Evolutionary conservation across 2,329 filamentous ascomycete species (phyloP).

Genomic region (Rhynchosporium agropyri): DNA sequence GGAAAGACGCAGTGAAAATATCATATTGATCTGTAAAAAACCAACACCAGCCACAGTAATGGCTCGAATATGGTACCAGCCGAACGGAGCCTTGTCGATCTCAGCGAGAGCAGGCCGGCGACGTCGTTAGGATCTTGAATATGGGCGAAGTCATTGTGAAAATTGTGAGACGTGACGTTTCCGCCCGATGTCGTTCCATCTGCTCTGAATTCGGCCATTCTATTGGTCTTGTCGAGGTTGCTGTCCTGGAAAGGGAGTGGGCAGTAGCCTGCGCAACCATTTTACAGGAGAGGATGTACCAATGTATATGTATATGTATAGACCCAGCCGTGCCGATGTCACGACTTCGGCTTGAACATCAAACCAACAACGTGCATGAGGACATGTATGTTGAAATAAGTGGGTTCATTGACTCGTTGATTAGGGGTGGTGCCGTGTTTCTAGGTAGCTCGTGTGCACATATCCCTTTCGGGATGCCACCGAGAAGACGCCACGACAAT

Average conservation of each 20-base stretch:
- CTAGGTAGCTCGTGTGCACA: slow-evolving; percentile 12
- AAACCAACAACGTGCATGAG: not conserved
- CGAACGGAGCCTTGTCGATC: slow-evolving; percentile 79
- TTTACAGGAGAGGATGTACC: slow-evolving; percentile 5
- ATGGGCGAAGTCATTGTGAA: slow-evolving; percentile 70
- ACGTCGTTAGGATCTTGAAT: slow-evolving; percentile 68
- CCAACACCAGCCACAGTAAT: slow-evolving; percentile 79
- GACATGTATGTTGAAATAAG: not conserved
- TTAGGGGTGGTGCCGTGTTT: slow-evolving; percentile 5
- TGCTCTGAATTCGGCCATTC: slow-evolving; percentile 10
- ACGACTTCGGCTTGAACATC: not conserved
- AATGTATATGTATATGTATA: slow-evolving; percentile 10
- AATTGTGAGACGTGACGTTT: slow-evolving; percentile 75
- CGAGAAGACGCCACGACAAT: slow-evolving; percentile 4
- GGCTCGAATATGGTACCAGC: slow-evolving; percentile 82
- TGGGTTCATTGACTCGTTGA: not conserved
- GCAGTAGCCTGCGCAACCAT: not conserved
- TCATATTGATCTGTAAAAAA: slow-evolving; percentile 88
- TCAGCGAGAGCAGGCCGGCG: slow-evolving; percentile 78
- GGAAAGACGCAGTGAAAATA: slow-evolving; percentile 41
- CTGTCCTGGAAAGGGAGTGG: not conserved
- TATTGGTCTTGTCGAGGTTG: not conserved
- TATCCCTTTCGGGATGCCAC: not conserved
- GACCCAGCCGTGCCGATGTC: not conserved
- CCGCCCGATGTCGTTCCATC: slow-evolving; percentile 56